phyloP scores from a whole-genome alignment of 495 filamentous ascomycete genomes.

The Chlorociboria aeruginascens region DNA sequence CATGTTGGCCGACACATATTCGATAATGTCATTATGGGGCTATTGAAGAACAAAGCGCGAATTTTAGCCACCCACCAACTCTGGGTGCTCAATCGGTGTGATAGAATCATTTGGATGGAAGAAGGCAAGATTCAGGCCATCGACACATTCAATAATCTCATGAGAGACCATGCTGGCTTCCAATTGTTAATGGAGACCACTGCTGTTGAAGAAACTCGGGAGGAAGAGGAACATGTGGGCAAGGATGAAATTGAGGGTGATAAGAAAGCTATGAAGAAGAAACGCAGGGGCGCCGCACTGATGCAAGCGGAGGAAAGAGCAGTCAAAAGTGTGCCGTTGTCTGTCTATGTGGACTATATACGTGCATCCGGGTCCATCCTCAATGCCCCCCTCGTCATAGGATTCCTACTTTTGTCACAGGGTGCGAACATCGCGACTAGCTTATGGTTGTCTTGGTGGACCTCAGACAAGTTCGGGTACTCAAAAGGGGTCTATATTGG shows the following conservation, averaged over 20 bases:
- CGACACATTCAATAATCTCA: constrained; percentile 80
- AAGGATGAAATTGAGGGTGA: constrained; percentile 34
- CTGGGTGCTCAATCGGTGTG: constrained; percentile 80
- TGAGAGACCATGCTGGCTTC: constrained; percentile 62
- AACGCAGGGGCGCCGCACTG: constrained; percentile 44
- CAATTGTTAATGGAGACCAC: constrained; percentile 74
- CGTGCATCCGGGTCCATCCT: constrained; percentile 65
- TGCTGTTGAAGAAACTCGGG: constrained; percentile 43
- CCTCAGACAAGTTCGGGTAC: constrained; percentile 48
- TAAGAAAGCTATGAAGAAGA: constrained; percentile 41
- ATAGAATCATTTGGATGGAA: constrained; percentile 86
- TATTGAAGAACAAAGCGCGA: constrained; percentile 78
- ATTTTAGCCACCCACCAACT: constrained; percentile 92
- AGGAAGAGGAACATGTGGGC: constrained; percentile 30
- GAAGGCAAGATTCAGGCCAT: constrained; percentile 70
- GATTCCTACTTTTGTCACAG: constrained; percentile 58
- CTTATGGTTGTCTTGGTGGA: constrained; percentile 46
- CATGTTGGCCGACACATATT: constrained; percentile 92
- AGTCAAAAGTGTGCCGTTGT: constrained; percentile 70
- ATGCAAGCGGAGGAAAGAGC: constrained; percentile 91
- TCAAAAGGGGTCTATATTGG: constrained; percentile 68
- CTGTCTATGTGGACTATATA: constrained; percentile 72
- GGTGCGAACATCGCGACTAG: constrained; percentile 76
- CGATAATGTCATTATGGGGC: constrained; percentile 83
- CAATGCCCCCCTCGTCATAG: constrained; percentile 50